These are phyloP conservation scores for Tylopilus plumbeoviolaceoides DNA, from an alignment of 768 basidiomycete genomes.

Conservation along the genomic window DNA sequence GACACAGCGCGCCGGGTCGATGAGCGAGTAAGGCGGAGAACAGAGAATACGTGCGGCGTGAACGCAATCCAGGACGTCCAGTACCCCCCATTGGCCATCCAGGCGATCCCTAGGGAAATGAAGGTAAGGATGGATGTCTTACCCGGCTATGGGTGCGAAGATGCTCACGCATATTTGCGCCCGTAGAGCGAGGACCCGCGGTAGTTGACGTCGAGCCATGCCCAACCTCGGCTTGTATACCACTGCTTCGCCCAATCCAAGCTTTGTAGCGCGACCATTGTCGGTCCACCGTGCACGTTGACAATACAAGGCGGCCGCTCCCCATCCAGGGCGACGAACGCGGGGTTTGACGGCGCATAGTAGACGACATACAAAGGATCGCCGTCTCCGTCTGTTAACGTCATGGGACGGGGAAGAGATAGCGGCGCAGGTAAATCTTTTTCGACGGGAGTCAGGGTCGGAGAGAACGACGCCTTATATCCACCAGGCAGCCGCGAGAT, in stretches of 20 bases:
- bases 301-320: neutral
- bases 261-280: neutral
- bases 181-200: conserved; percentile 3
- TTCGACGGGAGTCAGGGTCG: neutral
- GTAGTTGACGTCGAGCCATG: conserved; percentile 7
- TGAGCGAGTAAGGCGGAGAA: neutral
- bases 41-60: neutral
- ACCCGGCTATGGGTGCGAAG: neutral
- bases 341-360: neutral
- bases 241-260: conserved; percentile 2
- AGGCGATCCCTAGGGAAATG: neutral
- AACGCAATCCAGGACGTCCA: conserved; percentile 3
- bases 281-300: conserved; percentile 2
- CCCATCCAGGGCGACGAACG: neutral
- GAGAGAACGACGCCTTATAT: neutral
- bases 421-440: neutral
- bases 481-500: neutral
- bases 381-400: neutral
- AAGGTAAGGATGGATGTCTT: neutral
- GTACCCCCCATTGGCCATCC: conserved; percentile 1
- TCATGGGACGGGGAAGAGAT: neutral
- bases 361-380: neutral
- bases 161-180: conserved; percentile 1
- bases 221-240: conserved; percentile 5
- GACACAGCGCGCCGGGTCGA: conserved; percentile 1